These are phyloP conservation scores for Paecilomyces fulvus DNA, from an alignment of 2,329 filamentous ascomycete species.

Conservation along the genomic window DNA sequence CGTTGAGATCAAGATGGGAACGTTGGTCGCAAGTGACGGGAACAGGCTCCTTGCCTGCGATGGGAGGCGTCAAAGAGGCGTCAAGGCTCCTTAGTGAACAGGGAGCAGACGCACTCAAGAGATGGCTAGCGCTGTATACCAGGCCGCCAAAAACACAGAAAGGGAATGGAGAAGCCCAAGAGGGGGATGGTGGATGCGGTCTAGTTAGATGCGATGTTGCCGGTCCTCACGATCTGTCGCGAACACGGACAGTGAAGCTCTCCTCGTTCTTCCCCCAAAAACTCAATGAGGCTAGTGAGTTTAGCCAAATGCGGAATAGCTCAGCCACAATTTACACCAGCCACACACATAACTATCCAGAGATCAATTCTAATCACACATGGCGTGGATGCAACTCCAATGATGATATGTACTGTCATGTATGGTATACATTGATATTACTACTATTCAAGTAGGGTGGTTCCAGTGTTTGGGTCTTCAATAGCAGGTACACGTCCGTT, in stretches of 20 bases:
- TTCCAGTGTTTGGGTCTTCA: conserved; percentile 27
- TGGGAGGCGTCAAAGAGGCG: conserved; percentile 8
- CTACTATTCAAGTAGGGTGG: conserved; percentile 20
- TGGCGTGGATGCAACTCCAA: background rate
- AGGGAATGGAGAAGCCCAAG: background rate
- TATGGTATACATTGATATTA: background rate
- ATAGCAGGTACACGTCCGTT: conserved; percentile 29
- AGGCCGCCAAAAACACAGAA: background rate
- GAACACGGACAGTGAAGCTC: conserved; percentile 7
- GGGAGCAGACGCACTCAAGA: conserved; percentile 3
- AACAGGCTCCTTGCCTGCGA: conserved; percentile 21
- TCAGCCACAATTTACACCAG: conserved; percentile 1
- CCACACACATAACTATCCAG: background rate
- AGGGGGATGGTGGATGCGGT: conserved; percentile 4
- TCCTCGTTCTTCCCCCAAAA: conserved; percentile 8
- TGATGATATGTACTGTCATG: background rate
- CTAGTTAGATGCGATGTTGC: conserved; percentile 1
- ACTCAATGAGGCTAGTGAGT: conserved; percentile 3
- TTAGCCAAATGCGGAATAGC: conserved; percentile 4
- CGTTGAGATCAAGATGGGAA: conserved; percentile 16
- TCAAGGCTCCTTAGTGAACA: conserved; percentile 4
- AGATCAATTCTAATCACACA: background rate
- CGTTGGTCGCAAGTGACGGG: conserved; percentile 21
- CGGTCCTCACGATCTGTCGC: conserved; percentile 5
- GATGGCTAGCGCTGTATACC: background rate